phyloP scores from a whole-genome alignment of 768 basidiomycete genomes.

The Leccinum aurantiacum region DNA sequence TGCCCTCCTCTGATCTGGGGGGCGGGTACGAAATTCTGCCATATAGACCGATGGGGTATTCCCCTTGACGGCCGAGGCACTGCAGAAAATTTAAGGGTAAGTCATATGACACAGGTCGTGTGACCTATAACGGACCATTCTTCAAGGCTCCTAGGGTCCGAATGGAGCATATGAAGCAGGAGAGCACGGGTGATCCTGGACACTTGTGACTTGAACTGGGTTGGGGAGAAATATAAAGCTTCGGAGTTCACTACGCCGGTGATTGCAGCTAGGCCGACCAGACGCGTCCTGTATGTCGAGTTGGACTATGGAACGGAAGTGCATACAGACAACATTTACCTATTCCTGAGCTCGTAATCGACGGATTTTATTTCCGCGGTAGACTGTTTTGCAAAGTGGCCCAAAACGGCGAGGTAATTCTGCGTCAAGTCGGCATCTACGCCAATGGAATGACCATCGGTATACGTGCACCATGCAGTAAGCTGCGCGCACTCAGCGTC shows the following conservation, averaged over 20 bases:
- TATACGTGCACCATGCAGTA: conserved; percentile 89
- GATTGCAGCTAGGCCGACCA: conserved; percentile 84
- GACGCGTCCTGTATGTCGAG: conserved; percentile 56
- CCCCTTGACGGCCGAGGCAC: conserved; percentile 62
- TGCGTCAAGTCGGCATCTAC: conserved; percentile 68
- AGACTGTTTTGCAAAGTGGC: conserved; percentile 64
- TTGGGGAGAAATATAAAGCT: conserved; percentile 70
- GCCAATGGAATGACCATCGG: conserved; percentile 81
- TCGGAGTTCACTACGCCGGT: conserved; percentile 82
- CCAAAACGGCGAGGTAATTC: conserved; percentile 68
- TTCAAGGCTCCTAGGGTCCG: conserved; percentile 57
- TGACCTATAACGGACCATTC: conserved; percentile 53
- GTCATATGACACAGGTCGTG: background rate
- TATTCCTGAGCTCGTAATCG: conserved; percentile 73
- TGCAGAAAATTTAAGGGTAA: conserved; percentile 25
- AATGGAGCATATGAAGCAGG: conserved; percentile 63
- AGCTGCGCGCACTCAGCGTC: conserved; percentile 49
- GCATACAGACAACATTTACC: conserved; percentile 42
- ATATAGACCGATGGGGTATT: conserved; percentile 76
- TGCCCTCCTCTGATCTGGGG: conserved; percentile 77
- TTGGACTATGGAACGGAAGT: background rate
- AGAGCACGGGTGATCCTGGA: conserved; percentile 70
- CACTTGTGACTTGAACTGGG: conserved; percentile 73
- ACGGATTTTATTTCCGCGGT: conserved; percentile 43
- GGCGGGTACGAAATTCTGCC: conserved; percentile 80